These are phyloP conservation scores for Yamadazyma sp. DNA, from an alignment of 1,139 yeast species.

Conservation along the genomic window DNA sequence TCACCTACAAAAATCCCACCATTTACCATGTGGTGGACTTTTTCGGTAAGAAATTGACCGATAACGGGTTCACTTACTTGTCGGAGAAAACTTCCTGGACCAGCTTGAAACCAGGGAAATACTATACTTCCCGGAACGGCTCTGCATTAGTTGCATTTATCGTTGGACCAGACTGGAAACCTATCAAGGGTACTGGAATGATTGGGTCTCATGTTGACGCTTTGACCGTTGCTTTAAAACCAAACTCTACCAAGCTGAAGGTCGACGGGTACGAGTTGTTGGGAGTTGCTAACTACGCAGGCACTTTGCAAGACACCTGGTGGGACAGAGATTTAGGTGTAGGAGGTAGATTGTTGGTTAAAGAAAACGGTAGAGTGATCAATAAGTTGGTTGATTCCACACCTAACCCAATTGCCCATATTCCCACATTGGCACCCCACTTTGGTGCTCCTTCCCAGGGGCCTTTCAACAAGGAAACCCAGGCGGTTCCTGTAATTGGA, in stretches of 20 bases:
- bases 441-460: conserved; percentile 34
- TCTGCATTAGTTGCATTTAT: conserved; percentile 40
- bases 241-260: conserved; percentile 28
- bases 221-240: conserved; percentile 39
- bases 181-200: conserved; percentile 37
- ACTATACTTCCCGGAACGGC: conserved; percentile 37
- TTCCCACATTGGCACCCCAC: conserved; percentile 45
- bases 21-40: conserved; percentile 39
- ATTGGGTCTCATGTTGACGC: conserved; percentile 48
- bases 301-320: conserved; percentile 37
- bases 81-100: conserved; percentile 27
- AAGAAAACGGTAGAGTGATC: conserved; percentile 21
- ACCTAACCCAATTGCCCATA: conserved; percentile 40
- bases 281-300: conserved; percentile 47
- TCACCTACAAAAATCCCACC: conserved; percentile 42
- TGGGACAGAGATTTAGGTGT: conserved; percentile 48
- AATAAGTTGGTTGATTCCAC: conserved; percentile 35
- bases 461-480: conserved; percentile 40
- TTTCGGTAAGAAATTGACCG: conserved; percentile 25
- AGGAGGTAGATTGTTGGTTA: conserved; percentile 43
- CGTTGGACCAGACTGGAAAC: conserved; percentile 41
- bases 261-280: conserved; percentile 43
- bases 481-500: conserved; percentile 45
- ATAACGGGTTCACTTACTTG: conserved; percentile 31
- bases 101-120: conserved; percentile 23